Percentiles rank a stretch among this genome's conserved stretches.
phyloP scores from a whole-genome alignment of 202 grass and related monocot species.

The Carex arenaria region DNA sequence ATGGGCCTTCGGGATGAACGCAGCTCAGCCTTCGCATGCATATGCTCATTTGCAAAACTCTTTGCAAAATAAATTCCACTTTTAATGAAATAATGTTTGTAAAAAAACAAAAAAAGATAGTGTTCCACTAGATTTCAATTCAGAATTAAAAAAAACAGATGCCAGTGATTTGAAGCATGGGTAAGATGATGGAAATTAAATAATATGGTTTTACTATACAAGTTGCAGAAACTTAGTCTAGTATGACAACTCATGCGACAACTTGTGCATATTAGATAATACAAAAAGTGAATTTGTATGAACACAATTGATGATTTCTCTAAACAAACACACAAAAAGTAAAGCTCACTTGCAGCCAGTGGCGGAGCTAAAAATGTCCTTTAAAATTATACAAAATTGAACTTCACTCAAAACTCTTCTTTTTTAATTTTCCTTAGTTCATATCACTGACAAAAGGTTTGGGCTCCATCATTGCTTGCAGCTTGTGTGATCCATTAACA shows the following conservation, averaged over 20 bases:
- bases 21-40: neutral
- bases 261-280: neutral
- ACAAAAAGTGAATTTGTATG: neutral
- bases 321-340: conserved; percentile 13
- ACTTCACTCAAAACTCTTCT: too few species aligned
- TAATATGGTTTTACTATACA: neutral
- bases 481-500: conserved; percentile 5
- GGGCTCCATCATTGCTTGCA: neutral
- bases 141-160: neutral
- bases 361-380: too few species aligned
- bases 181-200: neutral
- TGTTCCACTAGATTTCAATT: neutral
- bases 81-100: neutral
- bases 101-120: neutral
- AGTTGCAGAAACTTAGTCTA: neutral
- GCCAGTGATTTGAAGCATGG: neutral
- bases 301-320: conserved; percentile 8
- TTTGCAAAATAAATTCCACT: neutral
- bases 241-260: neutral
- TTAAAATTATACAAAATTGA: too few species aligned
- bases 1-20: neutral
- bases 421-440: too few species aligned
- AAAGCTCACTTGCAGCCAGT: conserved; percentile 1
- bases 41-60: too few species aligned
- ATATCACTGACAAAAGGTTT: too few species aligned